Percentiles rank a stretch among this genome's conserved stretches.
Evolutionary conservation across 2,329 filamentous ascomycete species (phyloP).

Genomic region (Ustulina deusta): DNA sequence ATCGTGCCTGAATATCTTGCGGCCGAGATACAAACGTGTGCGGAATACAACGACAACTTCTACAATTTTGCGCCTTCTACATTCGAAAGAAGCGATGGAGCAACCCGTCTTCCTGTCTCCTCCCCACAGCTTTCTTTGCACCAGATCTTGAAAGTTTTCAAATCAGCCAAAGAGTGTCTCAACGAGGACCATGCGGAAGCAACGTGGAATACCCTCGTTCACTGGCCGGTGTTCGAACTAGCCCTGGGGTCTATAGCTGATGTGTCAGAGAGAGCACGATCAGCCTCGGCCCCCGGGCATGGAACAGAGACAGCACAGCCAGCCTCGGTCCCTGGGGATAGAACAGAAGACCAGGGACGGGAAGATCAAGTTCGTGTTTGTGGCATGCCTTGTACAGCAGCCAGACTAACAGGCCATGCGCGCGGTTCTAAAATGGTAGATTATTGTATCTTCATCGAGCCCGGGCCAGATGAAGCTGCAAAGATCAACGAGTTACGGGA

Average conservation of each 20-base stretch:
- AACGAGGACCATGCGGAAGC: slow-evolving; percentile 29
- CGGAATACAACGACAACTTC: slow-evolving; percentile 14
- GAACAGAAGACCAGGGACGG: slow-evolving; percentile 11
- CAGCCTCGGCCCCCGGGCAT: slow-evolving; percentile 2
- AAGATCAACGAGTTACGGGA: slow-evolving; percentile 17
- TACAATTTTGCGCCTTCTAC: slow-evolving; percentile 14
- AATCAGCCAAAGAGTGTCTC: slow-evolving; percentile 26
- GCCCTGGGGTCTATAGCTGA: slow-evolving; percentile 22
- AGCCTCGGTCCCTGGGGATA: slow-evolving; percentile 5
- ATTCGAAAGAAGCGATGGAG: slow-evolving; percentile 5
- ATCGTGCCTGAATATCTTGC: slow-evolving; percentile 13
- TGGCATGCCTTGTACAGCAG: slow-evolving; percentile 30
- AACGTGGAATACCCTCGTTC: slow-evolving; percentile 33
- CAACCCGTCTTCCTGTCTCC: neutral
- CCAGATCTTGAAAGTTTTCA: slow-evolving; percentile 18
- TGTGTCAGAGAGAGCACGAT: slow-evolving; percentile 9
- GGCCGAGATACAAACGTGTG: neutral
- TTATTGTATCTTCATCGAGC: slow-evolving; percentile 34
- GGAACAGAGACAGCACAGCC: slow-evolving; percentile 2
- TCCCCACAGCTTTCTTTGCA: slow-evolving; percentile 13
- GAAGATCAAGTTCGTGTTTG: slow-evolving; percentile 19
- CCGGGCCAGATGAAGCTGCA: slow-evolving; percentile 4
- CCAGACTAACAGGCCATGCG: slow-evolving; percentile 17
- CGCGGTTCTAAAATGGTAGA: slow-evolving; percentile 33
- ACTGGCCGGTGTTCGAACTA: slow-evolving; percentile 29